A percentile compares a stretch with the other conserved stretches of the same genome.
Evolutionary conservation across 192 early-diverging fungal genomes (phyloP).

Genomic region (Jimgerdemannia flammicorona): DNA sequence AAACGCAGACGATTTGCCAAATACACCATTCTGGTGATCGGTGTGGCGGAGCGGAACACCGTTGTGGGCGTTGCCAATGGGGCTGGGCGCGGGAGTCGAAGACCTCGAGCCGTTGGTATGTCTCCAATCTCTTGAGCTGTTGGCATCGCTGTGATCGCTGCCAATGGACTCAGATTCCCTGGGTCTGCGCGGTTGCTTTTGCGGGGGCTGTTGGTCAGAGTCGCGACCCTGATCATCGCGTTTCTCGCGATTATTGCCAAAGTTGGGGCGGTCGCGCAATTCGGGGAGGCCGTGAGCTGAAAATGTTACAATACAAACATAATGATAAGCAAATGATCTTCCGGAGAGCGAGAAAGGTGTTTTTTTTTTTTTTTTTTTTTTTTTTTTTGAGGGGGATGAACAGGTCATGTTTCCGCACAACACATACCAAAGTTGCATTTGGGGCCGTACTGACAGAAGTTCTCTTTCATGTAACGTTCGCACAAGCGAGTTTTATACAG

Average conservation of each 20-base stretch:
- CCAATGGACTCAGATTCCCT: neutral
- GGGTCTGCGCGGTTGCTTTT: conserved; percentile 1
- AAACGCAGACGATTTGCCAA: conserved; percentile 2
- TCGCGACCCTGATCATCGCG: conserved; percentile 24
- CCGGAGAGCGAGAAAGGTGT: too few relatives aligned
- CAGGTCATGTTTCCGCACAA: too few relatives aligned
- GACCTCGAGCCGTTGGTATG: too few relatives aligned
- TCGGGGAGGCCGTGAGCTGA: conserved; percentile 19
- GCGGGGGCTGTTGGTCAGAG: conserved; percentile 16
- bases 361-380: too few relatives aligned
- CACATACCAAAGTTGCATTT: conserved; percentile 74
- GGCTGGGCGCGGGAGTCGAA: too few relatives aligned
- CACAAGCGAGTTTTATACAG: conserved; percentile 83
- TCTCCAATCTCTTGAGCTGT: too few relatives aligned
- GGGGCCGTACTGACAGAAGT: conserved; percentile 80
- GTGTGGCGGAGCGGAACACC: too few relatives aligned
- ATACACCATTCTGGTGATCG: conserved; percentile 14
- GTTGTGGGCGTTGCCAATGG: too few relatives aligned
- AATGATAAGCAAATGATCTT: too few relatives aligned
- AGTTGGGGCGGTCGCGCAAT: conserved; percentile 17
- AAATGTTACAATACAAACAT: too few relatives aligned
- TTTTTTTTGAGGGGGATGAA: too few relatives aligned
- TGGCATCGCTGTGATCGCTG: neutral
- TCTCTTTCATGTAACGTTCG: conserved; percentile 74
- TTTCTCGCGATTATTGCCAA: conserved; percentile 16